A percentile compares a stretch with the other conserved stretches of the same genome.
Evolutionary conservation across 2,329 filamentous ascomycete genomes (phyloP).

Genomic region (Pseudogymnoascus sp.): DNA sequence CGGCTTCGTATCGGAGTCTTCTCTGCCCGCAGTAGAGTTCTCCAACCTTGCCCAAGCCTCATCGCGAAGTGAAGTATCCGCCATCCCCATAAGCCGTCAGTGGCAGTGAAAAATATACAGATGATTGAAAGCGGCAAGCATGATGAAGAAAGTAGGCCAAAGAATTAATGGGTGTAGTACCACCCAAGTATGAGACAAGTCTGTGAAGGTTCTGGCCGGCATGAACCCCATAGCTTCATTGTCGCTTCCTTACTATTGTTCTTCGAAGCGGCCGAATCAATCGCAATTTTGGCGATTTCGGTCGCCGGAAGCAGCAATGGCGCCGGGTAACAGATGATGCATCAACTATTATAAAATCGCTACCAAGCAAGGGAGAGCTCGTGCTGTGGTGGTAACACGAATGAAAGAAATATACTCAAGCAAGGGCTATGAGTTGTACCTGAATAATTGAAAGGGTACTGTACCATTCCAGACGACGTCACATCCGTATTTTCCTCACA

Average conservation of each 20-base stretch:
- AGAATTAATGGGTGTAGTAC: not conserved
- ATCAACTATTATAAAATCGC: not conserved
- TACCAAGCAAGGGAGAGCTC: not conserved
- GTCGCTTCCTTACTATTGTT: conserved; percentile 1
- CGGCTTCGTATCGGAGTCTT: conserved; percentile 1
- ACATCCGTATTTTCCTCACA: not conserved
- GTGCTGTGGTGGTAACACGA: not conserved
- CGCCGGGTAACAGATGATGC: not conserved
- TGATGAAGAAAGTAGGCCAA: not conserved
- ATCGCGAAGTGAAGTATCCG: not conserved
- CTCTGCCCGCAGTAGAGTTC: not conserved
- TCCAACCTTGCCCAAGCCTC: not conserved
- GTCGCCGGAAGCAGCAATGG: not conserved
- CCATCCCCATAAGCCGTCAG: not conserved
- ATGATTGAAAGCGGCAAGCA: not conserved
- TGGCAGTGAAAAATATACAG: not conserved
- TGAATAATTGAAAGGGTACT: not conserved
- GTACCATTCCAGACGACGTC: not conserved
- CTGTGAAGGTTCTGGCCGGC: not conserved
- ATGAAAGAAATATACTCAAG: not conserved
- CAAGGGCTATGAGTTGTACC: not conserved
- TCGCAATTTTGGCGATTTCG: not conserved
- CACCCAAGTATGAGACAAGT: not conserved
- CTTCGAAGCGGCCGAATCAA: conserved; percentile 4
- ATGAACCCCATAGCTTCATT: not conserved